Conservation (phyloP, 192 early-diverging fungal species). For the Tieghemiomyces parasiticus region DNA sequence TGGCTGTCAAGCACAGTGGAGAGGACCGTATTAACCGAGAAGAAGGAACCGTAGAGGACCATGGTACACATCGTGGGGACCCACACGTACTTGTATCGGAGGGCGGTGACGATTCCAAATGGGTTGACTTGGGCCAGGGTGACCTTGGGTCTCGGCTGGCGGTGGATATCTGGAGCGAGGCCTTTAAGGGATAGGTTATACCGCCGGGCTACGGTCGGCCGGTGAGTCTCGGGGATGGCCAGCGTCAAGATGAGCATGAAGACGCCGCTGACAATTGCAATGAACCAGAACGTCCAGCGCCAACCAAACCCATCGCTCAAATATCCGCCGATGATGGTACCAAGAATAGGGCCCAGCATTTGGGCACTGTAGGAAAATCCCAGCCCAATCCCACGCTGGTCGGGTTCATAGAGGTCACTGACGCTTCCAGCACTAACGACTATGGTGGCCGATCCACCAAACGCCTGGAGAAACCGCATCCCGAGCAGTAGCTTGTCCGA, state of each 20-base stretch:
- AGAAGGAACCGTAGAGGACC: constrained; percentile 33
- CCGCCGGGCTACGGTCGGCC: constrained; percentile 18
- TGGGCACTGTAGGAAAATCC: constrained; percentile 33
- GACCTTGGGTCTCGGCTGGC: constrained; percentile 5
- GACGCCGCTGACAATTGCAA: constrained; percentile 32
- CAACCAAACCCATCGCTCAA: constrained; percentile 27
- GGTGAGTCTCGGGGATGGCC: constrained; percentile 42
- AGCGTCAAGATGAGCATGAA: constrained; percentile 28
- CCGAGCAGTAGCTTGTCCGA: constrained; percentile 20
- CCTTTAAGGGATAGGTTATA: constrained; percentile 19
- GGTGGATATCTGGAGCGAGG: constrained; percentile 14
- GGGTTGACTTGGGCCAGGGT: constrained; percentile 12
- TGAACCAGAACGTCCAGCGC: constrained; percentile 44
- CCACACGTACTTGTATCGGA: constrained; percentile 10
- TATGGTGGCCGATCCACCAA: constrained; percentile 31
- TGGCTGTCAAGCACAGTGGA: constrained; percentile 23
- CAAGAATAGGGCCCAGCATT: constrained; percentile 32
- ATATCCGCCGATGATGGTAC: constrained; percentile 36
- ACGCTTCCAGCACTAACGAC: constrained; percentile 33
- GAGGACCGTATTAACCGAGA: constrained; percentile 25
- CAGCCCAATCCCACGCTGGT: constrained; percentile 33
- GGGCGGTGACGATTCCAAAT: constrained; percentile 4
- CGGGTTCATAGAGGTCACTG: constrained; percentile 31
- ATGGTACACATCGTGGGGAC: constrained; percentile 21
- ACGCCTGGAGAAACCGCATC: constrained; percentile 29